These are phyloP conservation scores for Vanrija sp. DNA, from an alignment of 1,284 basidiomycete genomes.

Conservation along the genomic window DNA sequence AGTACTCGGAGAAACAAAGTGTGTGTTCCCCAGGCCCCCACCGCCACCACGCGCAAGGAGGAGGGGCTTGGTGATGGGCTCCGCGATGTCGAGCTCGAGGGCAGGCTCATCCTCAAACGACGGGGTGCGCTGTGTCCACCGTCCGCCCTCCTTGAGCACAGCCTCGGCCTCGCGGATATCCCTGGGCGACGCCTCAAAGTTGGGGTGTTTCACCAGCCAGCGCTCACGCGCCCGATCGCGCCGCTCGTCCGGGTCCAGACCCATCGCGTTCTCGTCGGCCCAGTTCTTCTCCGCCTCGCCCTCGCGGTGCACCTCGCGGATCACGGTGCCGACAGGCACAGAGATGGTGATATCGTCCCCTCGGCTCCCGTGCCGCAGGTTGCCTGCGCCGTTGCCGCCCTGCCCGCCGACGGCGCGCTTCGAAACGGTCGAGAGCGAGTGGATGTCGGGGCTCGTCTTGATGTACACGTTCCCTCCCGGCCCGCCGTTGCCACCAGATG, in stretches of 20 bases:
- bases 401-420: constrained; percentile 64
- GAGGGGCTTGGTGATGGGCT: constrained; percentile 56
- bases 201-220: constrained; percentile 76
- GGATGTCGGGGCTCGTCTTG: constrained; percentile 66
- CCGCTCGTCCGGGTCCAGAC: constrained; percentile 18
- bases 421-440: constrained; percentile 68
- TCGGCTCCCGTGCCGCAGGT: constrained; percentile 75
- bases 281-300: constrained; percentile 56
- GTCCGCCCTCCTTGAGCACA: constrained; percentile 61
- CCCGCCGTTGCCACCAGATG: constrained; percentile 86
- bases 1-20: constrained; percentile 56
- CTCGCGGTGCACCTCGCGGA: constrained; percentile 64
- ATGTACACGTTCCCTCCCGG: constrained; percentile 82
- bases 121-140: constrained; percentile 39
- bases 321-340: constrained; percentile 84
- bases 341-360: constrained; percentile 68
- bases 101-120: constrained; percentile 52
- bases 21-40: constrained; percentile 87
- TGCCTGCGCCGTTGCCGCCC: constrained; percentile 71
- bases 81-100: constrained; percentile 60
- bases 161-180: constrained; percentile 69
- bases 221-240: constrained; percentile 57
- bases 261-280: constrained; percentile 47
- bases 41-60: constrained; percentile 73
- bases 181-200: constrained; percentile 58